phyloP scores from a whole-genome alignment of 2,329 filamentous ascomycete species.

The Amylocarpus encephaloides region DNA sequence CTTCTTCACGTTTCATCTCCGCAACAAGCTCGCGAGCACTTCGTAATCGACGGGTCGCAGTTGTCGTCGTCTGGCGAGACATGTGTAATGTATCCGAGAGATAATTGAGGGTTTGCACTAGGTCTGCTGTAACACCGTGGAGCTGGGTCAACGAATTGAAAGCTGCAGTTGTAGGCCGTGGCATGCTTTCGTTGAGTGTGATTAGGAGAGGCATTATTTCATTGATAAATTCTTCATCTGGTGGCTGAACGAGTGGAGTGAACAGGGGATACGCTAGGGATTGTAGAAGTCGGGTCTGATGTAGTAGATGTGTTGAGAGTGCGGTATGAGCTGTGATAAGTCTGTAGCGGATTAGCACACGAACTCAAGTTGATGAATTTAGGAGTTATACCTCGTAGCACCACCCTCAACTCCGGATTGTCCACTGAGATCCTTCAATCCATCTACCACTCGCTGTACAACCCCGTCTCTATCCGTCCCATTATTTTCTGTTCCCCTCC shows the following conservation, averaged over 20 bases:
- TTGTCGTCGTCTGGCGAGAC: conserved; percentile 79
- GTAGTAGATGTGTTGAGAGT: conserved; percentile 64
- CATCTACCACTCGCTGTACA: conserved; percentile 61
- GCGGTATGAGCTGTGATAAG: conserved; percentile 71
- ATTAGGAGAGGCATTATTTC: conserved; percentile 62
- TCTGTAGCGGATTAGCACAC: conserved; percentile 37
- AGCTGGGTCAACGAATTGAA: conserved; percentile 62
- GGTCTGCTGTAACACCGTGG: conserved; percentile 63
- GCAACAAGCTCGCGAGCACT: conserved; percentile 79
- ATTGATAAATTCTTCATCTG: conserved; percentile 60
- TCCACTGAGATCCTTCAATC: conserved; percentile 65
- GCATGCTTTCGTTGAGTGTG: conserved; percentile 59
- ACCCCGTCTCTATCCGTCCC: conserved; percentile 60
- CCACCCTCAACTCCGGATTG: conserved; percentile 67
- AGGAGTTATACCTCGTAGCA: conserved; percentile 53
- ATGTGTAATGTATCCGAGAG: conserved; percentile 91
- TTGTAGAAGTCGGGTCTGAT: conserved; percentile 71
- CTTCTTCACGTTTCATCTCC: conserved; percentile 78
- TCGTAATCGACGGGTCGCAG: conserved; percentile 71
- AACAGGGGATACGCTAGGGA: conserved; percentile 65
- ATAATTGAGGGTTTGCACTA: conserved; percentile 75
- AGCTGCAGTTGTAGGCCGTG: conserved; percentile 54
- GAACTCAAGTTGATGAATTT: not conserved
- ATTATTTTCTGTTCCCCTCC: conserved; percentile 59
- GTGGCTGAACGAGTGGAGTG: conserved; percentile 59